Evolutionary conservation across 495 filamentous ascomycete species (phyloP), one percentile per base, ranked within the genome.

Genomic region (Extremus antarcticus): DNA sequence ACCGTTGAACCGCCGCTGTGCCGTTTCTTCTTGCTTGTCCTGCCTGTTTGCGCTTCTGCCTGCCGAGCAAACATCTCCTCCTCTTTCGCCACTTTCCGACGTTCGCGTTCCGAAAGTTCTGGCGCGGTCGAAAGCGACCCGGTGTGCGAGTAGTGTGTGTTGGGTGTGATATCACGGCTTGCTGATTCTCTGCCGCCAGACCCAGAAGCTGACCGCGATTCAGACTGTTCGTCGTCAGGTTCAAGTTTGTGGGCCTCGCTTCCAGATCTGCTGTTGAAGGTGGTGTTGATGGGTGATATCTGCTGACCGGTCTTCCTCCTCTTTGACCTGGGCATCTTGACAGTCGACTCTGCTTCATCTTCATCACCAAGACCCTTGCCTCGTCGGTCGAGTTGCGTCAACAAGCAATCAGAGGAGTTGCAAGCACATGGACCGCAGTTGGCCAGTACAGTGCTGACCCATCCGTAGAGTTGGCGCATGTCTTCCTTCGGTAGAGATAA

Each of bases 371-470:
- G n/a, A 29, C 10, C 11, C 21, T 13, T 20, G 16, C 38, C 25
- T 46, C 59, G 38, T 51, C 59, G 56, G 70, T 88, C 85, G 43
- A 90, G 83, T n/a, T 78, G 81, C 23, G 78, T 77, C 63, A 94
- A 79, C 7, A 81, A 73, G 63, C 89, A 94, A 24, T 81, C 29
- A 35, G 4, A 13, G 2, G 78, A 68, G 51, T 82, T 75, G 67
- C 90, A 96, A 3, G 90, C 89, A 70, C 90, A 96, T 9, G 87
- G 88, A 24, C 90, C 90, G 65, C 90, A 87, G 63, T 92, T 85
- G 3, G 87, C 82, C 1, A 95, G 79, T 8, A 92, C 80, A 45
- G 77, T 79, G 55, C 82, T 78, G n/a, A 90, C 78, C 74, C 79
- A 82, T 19, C 71, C 70, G 16, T 73, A 71, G 66, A 81, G 35